Conservation (phyloP, 2,329 filamentous ascomycete genomes). For the Aspergillus aculeatinus region DNA sequence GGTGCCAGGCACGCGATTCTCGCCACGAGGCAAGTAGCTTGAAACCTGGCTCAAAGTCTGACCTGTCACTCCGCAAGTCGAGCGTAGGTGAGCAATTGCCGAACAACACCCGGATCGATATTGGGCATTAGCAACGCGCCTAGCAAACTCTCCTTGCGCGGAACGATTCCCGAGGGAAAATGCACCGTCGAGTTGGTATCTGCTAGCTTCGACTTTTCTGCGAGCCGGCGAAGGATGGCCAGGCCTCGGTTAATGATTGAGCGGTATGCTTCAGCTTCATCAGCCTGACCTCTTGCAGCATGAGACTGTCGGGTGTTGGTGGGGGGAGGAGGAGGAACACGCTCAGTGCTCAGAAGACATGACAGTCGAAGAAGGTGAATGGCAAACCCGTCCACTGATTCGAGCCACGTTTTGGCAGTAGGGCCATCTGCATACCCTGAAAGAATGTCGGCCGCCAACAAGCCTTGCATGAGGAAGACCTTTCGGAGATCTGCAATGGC, state of each 20-base stretch:
- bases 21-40: conserved; percentile 11
- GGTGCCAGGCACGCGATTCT: conserved; percentile 10
- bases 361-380: conserved; percentile 75
- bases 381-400: conserved; percentile 79
- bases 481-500: conserved; percentile 79
- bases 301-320: conserved; percentile 37
- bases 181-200: conserved; percentile 51
- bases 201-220: conserved; percentile 62
- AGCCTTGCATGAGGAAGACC: conserved; percentile 85
- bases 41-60: conserved; percentile 20
- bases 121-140: conserved; percentile 66
- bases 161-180: conserved; percentile 63
- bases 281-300: conserved; percentile 35
- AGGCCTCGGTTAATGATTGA: conserved; percentile 67
- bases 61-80: conserved; percentile 48
- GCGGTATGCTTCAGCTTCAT: conserved; percentile 44
- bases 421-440: conserved; percentile 72
- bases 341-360: conserved; percentile 67
- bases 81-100: conserved; percentile 66
- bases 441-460: conserved; percentile 86
- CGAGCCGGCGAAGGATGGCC: conserved; percentile 65
- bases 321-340: conserved; percentile 42
- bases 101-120: conserved; percentile 62
- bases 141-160: conserved; percentile 66
- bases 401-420: conserved; percentile 76